Evolutionary conservation across 1,284 basidiomycete species (phyloP), one percentile per base, ranked within the genome.

Genomic region (Tylopilus sp.): DNA sequence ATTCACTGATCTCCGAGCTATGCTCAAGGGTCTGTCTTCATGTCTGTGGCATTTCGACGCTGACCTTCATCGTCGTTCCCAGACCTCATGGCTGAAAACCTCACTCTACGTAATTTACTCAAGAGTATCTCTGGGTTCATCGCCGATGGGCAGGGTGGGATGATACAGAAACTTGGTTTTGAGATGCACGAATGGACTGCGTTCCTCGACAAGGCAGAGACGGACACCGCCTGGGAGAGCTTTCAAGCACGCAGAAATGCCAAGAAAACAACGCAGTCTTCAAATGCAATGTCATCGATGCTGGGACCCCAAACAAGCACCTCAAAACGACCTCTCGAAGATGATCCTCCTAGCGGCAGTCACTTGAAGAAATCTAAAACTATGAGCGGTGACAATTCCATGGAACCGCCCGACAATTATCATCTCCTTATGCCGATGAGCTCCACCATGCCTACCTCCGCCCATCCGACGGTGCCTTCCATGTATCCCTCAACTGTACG

Each of bases 11-110:
- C 77, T 94, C 75, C 76, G 85, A 51, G 84, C 87, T 57, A 85
- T 94, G 43, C 72, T 94, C 49, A 88, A 83, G 73, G 86, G 86
- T 83, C 51, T 19, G 53, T 51, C 44, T 29, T 36, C 51, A 28
- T 30, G 50, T 53, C 49, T 34, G 38, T 37, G 18, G 18, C 23
- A 21, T 41, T 18, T 45, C 51, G 30, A 57, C 31, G 6, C 26
- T 44, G 15, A 11, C 42, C 41, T 50, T 55, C 15, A 46, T 57
- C 19, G 44, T 48, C 33, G 49, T 43, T 48, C 19, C 48, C 58
- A 84, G 90, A 92, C 67, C 75, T 96, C 53, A 88, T 96, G 81
- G 74, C 83, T 38, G 92, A 96, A 73, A 96, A 96, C 63, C 82
- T 90, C 52, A 81, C 84, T 10, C 77, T 96, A 41, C 83, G 92